Base-by-base conservation (phyloP, 106 monocot species). In the Dendrobium chrysotoxum region DNA sequence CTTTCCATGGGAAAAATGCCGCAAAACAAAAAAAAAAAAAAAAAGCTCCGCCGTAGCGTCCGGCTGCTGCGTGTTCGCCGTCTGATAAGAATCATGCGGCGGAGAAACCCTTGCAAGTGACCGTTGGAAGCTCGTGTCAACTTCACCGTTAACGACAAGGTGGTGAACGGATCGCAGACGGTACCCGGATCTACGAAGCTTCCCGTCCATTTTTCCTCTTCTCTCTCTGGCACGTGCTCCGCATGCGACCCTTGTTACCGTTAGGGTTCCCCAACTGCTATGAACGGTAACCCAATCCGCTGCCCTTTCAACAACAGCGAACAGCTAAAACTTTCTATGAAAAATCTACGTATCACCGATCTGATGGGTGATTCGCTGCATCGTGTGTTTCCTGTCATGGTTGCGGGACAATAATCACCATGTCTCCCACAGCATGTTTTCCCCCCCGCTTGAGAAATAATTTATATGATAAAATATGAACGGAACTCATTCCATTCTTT, bases 11-110 rank as follows among this genome's bases (percentile, higher is more conserved):
- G 28, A 76, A 76, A 76, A 76, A 76, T 39, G 76, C 76, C 76
- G 76, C 26, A 39, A 39, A 47, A 11, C 15, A 40, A 7, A 50
- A 50, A 15, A 5, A 2, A 40, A n/a, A n/a, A n/a, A n/a, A n/a
- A 13, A 50, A 40, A 15, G 74, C 44, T 64, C 31, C 77, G 28
- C 44, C 18, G 30, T 40, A 9, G 5, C 65, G 18, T 40, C 68
- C 26, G 55, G 57, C 0, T 39, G 30, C 5, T 11, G 9, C 57
- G 54, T 39, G 11, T 4, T 21, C 10, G 28, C 82, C 83, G 83
- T 87, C 40, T 42, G 80, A 89, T 87, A 8, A 40, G 16, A 79
- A 92, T 82, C 80, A 40, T 38, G 89, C 77, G 89, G 87, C 6
- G 8, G 38, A 38, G 23, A 77, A 57, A 15, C n/a, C 45, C 46